Evolutionary conservation across 192 early-diverging fungal genomes (phyloP).

Genomic region (Piromyces finnis): DNA sequence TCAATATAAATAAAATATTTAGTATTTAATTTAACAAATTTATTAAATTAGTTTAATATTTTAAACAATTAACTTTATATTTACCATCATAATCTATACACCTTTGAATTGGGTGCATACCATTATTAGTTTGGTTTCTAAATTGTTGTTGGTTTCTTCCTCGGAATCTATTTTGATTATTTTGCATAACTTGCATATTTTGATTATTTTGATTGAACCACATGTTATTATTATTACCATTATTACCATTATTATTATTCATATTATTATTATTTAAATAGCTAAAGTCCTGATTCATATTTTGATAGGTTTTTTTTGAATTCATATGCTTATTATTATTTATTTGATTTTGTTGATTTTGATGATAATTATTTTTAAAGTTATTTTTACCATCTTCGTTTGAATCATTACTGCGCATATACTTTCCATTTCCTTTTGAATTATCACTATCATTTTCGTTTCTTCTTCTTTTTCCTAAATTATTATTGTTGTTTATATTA

Average conservation of each 20-base stretch:
- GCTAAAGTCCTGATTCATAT: not conserved
- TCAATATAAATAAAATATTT: too few relatives aligned
- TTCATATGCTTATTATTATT: constrained; percentile 3
- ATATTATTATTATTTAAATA: constrained; percentile 3
- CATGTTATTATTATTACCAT: too few relatives aligned
- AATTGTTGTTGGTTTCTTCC: constrained; percentile 3
- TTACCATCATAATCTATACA: constrained; percentile 66
- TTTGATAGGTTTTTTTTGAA: not conserved
- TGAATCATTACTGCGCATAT: constrained; percentile 3
- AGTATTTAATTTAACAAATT: too few relatives aligned
- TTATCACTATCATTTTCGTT: constrained; percentile 8
- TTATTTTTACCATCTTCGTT: constrained; percentile 1
- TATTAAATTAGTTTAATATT: too few relatives aligned
- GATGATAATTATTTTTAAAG: constrained; percentile 1
- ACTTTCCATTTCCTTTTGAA: constrained; percentile 3
- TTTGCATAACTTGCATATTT: not conserved
- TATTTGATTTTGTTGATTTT: not conserved
- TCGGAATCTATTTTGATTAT: not conserved
- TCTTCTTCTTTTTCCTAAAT: constrained; percentile 6
- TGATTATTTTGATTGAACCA: not conserved
- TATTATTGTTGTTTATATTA: constrained; percentile 8
- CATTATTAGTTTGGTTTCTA: constrained; percentile 10
- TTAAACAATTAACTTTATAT: too few relatives aligned
- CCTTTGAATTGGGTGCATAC: constrained; percentile 17
- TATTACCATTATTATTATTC: constrained; percentile 1